These are phyloP conservation scores for Entophlyctis helioformis DNA, from an alignment of 192 early-diverging fungal species.

Conservation along the genomic window DNA sequence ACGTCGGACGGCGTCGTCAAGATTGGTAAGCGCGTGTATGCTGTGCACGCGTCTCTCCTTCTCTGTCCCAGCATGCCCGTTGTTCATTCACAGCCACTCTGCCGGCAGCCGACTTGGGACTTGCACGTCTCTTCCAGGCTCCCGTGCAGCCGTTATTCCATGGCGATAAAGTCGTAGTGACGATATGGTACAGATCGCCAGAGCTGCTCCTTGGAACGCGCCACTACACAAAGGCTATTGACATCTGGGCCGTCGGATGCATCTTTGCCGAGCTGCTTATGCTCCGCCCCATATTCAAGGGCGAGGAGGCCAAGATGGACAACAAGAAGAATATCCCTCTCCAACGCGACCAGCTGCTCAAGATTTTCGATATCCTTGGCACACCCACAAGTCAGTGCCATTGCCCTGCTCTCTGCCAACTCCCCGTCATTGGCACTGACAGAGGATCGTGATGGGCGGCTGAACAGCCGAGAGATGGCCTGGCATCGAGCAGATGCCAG, in stretches of 20 bases:
- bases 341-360: slow-evolving; percentile 61
- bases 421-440: no score
- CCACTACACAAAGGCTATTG: slow-evolving; percentile 25
- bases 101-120: slow-evolving; percentile 19
- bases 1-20: slow-evolving; percentile 33
- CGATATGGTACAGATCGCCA: slow-evolving; percentile 38
- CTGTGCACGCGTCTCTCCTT: no score
- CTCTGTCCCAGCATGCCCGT: no score
- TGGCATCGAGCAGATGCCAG: slow-evolving; percentile 19
- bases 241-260: slow-evolving; percentile 94
- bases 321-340: slow-evolving; percentile 38
- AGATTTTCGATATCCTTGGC: slow-evolving; percentile 85
- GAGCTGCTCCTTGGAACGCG: slow-evolving; percentile 31
- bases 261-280: slow-evolving; percentile 93
- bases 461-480: slow-evolving; percentile 29
- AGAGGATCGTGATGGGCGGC: slow-evolving; percentile 1
- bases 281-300: slow-evolving; percentile 87
- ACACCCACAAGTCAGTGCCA: slow-evolving; percentile 57
- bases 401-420: neutral
- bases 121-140: slow-evolving; percentile 30
- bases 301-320: slow-evolving; percentile 70
- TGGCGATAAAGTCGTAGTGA: slow-evolving; percentile 43
- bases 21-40: slow-evolving; percentile 17
- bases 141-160: slow-evolving; percentile 31
- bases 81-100: neutral